These are phyloP conservation scores for Lepraria neglecta DNA, from an alignment of 495 filamentous ascomycete genomes.

Conservation along the genomic window DNA sequence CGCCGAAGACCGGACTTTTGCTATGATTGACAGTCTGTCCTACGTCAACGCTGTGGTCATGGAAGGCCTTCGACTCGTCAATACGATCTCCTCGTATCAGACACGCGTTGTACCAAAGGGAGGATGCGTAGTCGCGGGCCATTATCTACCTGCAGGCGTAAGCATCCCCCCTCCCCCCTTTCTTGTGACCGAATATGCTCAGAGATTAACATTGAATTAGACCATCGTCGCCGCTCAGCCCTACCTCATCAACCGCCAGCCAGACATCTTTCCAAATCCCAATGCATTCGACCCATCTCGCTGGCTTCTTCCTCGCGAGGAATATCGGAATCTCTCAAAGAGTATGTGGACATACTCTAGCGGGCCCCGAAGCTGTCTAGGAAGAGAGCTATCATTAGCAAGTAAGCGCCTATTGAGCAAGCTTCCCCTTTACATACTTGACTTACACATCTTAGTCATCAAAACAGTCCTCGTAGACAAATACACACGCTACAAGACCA, in stretches of 20 bases:
- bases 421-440: background rate
- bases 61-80: slow-evolving; percentile 21
- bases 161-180: background rate
- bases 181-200: background rate
- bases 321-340: slow-evolving; percentile 8
- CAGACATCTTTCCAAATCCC: slow-evolving; percentile 17
- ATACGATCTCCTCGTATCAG: slow-evolving; percentile 23
- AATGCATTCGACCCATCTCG: slow-evolving; percentile 19
- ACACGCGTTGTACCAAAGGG: slow-evolving; percentile 22
- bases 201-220: background rate
- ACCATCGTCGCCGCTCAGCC: slow-evolving; percentile 21
- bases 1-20: slow-evolving; percentile 12
- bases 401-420: slow-evolving; percentile 4
- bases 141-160: slow-evolving; percentile 19
- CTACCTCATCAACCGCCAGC: slow-evolving; percentile 20
- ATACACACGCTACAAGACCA: slow-evolving; percentile 17
- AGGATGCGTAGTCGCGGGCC: slow-evolving; percentile 17
- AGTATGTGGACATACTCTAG: slow-evolving; percentile 18
- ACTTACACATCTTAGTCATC: slow-evolving; percentile 10
- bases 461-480: slow-evolving; percentile 16
- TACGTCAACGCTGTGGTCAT: slow-evolving; percentile 52
- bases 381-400: slow-evolving; percentile 15
- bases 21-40: slow-evolving; percentile 47
- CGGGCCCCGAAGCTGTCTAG: slow-evolving; percentile 17
- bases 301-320: slow-evolving; percentile 15